These are phyloP conservation scores for Rhododendron simsii DNA, from an alignment of 148 eudicot genomes.

Conservation along the genomic window DNA sequence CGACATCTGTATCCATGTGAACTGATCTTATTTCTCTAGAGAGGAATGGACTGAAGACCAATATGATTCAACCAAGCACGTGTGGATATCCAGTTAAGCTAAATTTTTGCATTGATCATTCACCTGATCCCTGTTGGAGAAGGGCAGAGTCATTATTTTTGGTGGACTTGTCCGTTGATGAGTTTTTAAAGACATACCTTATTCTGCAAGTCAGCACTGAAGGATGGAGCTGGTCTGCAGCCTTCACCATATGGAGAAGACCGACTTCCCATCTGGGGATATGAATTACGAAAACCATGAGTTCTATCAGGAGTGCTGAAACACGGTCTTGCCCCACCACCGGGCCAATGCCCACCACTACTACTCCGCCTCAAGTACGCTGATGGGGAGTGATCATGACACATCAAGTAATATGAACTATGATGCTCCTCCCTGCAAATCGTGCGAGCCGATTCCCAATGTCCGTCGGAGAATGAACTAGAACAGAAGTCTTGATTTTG, in stretches of 20 bases:
- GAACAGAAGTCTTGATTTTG: slow-evolving; percentile 23
- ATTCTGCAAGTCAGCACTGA: slow-evolving; percentile 15
- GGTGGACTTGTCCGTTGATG: background rate
- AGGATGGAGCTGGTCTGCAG: slow-evolving; percentile 15
- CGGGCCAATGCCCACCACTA: slow-evolving; percentile 11
- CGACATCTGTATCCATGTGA: background rate
- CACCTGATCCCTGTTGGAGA: background rate
- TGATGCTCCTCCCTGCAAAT: slow-evolving; percentile 36
- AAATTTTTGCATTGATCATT: background rate
- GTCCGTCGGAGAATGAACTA: slow-evolving; percentile 9
- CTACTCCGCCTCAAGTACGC: slow-evolving; percentile 19
- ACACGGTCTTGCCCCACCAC: slow-evolving; percentile 11
- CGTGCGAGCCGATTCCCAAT: slow-evolving; percentile 17
- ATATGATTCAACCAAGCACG: background rate
- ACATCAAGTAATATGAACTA: slow-evolving; percentile 33
- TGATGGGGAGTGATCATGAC: slow-evolving; percentile 35
- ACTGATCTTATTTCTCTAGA: background rate
- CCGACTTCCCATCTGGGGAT: slow-evolving; percentile 24
- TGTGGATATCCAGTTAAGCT: background rate
- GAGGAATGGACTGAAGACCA: background rate
- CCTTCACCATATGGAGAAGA: slow-evolving; percentile 25
- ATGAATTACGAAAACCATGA: slow-evolving; percentile 16
- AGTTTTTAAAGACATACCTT: slow-evolving; percentile 24
- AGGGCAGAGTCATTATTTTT: background rate
- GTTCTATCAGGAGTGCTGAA: slow-evolving; percentile 15